Percentiles rank a stretch among this genome's conserved stretches.
phyloP scores from a whole-genome alignment of 441 rosid species.

The Erysimum cheiri region DNA sequence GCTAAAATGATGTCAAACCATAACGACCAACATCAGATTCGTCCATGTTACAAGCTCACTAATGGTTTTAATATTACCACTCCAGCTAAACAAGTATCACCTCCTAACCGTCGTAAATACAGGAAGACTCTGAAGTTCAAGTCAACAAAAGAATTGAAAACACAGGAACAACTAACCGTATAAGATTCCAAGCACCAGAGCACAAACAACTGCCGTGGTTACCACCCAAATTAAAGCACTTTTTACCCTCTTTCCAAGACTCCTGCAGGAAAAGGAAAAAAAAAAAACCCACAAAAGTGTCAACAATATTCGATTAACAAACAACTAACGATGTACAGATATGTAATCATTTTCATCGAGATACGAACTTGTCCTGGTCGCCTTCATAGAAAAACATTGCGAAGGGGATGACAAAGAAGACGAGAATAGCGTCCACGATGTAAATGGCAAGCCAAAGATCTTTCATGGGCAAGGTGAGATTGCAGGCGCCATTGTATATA shows the following conservation, averaged over 20 bases:
- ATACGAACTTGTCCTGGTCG: constrained; percentile 93
- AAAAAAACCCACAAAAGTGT: constrained; percentile 8
- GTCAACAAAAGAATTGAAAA: constrained; percentile 8
- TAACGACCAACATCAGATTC: constrained; percentile 12
- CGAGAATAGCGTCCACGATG: constrained; percentile 86
- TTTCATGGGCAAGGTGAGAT: constrained; percentile 97
- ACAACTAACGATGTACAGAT: not conserved
- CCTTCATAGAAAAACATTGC: constrained; percentile 99
- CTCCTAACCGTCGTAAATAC: not conserved
- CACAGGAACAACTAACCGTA: constrained; percentile 63
- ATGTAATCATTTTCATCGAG: constrained; percentile 29
- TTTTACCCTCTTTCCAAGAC: constrained; percentile 81
- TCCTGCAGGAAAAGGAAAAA: constrained; percentile 54
- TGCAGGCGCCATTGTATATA: constrained; percentile 92
- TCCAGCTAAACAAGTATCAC: constrained; percentile 1
- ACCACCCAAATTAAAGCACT: constrained; percentile 90
- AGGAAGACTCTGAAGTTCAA: constrained; percentile 20
- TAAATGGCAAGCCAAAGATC: constrained; percentile 93
- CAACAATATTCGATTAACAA: not conserved
- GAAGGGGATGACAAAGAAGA: constrained; percentile 92
- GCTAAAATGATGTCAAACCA: constrained; percentile 10
- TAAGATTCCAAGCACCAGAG: constrained; percentile 85
- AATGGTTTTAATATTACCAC: constrained; percentile 11
- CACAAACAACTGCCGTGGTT: constrained; percentile 81
- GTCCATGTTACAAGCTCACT: constrained; percentile 1